Percentiles rank a stretch among this genome's conserved stretches.
Conservation (phyloP, 192 early-diverging fungal genomes). For the Gonapodya sp. region DNA sequence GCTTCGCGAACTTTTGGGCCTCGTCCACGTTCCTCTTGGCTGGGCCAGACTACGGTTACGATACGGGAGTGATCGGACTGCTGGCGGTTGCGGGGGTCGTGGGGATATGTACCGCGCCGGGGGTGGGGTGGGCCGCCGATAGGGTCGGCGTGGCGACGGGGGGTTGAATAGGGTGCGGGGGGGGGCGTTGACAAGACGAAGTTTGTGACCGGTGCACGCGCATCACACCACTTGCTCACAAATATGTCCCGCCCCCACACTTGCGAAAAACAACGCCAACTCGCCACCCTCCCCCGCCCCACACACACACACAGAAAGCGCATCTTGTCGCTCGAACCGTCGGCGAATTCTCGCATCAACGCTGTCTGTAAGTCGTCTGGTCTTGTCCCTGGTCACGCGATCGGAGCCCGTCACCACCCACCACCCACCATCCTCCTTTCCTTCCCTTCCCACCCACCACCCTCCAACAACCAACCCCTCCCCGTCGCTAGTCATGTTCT, state of each 20-base stretch:
- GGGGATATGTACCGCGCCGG: not conserved
- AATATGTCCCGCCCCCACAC: no score
- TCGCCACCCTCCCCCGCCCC: no score
- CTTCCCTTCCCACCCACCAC: not conserved
- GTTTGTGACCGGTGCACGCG: no score
- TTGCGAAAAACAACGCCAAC: no score
- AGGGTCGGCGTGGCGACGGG: not conserved
- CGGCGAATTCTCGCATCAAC: not conserved
- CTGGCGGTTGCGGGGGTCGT: not conserved
- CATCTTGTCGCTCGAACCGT: not conserved
- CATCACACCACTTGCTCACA: no score
- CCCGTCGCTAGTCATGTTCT: not conserved
- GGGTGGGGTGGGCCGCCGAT: not conserved
- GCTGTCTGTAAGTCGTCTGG: not conserved
- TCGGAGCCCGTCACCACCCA: no score
- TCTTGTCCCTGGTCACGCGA: no score
- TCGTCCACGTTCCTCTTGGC: not conserved
- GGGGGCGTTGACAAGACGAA: no score
- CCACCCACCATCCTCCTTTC: not conserved
- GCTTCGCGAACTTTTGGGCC: not conserved
- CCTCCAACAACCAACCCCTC: not conserved
- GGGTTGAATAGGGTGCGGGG: not conserved
- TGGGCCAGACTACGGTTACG: not conserved
- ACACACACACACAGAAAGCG: not conserved
- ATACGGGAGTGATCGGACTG: not conserved